phyloP scores from a whole-genome alignment of 2,329 filamentous ascomycete genomes.

The Onygenales sp. region DNA sequence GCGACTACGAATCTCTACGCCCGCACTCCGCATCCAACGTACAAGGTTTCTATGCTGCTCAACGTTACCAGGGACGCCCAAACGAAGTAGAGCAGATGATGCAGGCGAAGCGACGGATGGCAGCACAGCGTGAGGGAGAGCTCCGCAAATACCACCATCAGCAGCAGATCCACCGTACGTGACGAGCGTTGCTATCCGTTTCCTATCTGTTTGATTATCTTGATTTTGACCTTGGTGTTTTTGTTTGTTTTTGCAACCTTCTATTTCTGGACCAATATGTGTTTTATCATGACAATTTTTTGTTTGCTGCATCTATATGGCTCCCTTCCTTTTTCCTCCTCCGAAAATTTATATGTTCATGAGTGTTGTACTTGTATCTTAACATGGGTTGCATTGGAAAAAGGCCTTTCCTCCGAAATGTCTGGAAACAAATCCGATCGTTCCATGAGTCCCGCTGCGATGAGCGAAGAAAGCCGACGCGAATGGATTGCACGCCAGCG shows the following conservation, averaged over 20 bases:
- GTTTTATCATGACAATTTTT: conserved; percentile 4
- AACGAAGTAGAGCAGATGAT: conserved; percentile 97
- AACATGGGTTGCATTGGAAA: conserved; percentile 30
- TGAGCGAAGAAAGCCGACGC: conserved; percentile 93
- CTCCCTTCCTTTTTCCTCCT: conserved; percentile 24
- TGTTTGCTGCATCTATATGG: conserved; percentile 14
- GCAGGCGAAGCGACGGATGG: conserved; percentile 98
- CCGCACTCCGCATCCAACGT: conserved; percentile 67
- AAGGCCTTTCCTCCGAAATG: conserved; percentile 59
- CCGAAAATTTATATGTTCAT: conserved; percentile 1
- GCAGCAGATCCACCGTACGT: conserved; percentile 96
- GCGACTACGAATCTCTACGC: conserved; percentile 71
- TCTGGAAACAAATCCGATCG: conserved; percentile 73
- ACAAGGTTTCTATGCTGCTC: conserved; percentile 88
- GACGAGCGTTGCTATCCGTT: conserved; percentile 28
- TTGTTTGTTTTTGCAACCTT: conserved; percentile 13
- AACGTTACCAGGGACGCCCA: conserved; percentile 80
- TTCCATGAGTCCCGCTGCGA: conserved; percentile 70
- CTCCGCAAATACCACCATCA: conserved; percentile 99
- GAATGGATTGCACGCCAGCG: conserved; percentile 94
- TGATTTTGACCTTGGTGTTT: conserved; percentile 19
- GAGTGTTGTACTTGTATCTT: conserved; percentile 33
- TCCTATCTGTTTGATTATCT: conserved; percentile 13
- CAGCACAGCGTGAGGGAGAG: conserved; percentile 96
- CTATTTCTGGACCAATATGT: conserved; percentile 5